Conservation (phyloP, 202 grass and related monocot genomes). For the Saccharum hybrid region DNA sequence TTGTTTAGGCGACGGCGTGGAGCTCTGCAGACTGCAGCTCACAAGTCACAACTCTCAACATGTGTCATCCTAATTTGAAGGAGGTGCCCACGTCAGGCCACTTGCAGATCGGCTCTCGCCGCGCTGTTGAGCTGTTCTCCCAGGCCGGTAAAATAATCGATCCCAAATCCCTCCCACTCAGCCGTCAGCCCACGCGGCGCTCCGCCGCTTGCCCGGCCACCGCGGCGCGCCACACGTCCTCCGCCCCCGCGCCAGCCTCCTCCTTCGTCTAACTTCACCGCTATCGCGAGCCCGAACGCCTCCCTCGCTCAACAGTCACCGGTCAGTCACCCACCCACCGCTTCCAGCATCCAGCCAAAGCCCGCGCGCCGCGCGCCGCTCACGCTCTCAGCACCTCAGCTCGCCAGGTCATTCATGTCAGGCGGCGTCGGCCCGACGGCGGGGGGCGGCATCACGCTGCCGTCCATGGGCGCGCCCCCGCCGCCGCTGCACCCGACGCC, state of each 20-base stretch:
- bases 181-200: slow-evolving; percentile 15
- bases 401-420: slow-evolving; percentile 37
- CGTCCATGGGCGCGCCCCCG: slow-evolving; percentile 44
- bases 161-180: neutral
- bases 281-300: neutral
- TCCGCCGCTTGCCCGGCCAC: neutral
- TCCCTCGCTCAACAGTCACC: neutral
- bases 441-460: slow-evolving; percentile 51
- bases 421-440: slow-evolving; percentile 55
- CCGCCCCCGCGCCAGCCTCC: neutral
- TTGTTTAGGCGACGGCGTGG: slow-evolving; percentile 1
- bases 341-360: neutral
- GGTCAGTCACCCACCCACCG: neutral
- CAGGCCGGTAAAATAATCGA: neutral
- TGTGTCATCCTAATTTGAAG: neutral
- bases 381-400: neutral
- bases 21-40: neutral
- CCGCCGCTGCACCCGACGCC: slow-evolving; percentile 51
- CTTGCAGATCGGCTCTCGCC: neutral
- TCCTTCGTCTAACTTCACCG: slow-evolving; percentile 12
- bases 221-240: slow-evolving; percentile 27
- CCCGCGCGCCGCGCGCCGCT: neutral
- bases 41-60: neutral
- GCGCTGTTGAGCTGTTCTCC: slow-evolving; percentile 4
- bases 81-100: slow-evolving; percentile 17